These are phyloP conservation scores for Dothistroma pini DNA, from an alignment of 2,329 filamentous ascomycete species.

Conservation along the genomic window DNA sequence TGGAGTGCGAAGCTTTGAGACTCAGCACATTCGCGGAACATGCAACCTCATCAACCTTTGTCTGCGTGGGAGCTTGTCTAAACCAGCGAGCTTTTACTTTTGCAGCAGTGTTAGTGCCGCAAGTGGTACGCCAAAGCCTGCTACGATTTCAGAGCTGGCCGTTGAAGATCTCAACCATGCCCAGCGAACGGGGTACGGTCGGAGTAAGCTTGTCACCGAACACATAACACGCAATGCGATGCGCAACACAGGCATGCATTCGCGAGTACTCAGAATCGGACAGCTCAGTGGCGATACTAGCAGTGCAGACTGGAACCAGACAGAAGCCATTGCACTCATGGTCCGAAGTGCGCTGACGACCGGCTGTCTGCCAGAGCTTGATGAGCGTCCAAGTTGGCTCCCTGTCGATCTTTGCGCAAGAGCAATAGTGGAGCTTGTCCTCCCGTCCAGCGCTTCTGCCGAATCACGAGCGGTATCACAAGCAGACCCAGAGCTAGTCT, in stretches of 20 bases:
- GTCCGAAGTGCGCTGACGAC: slow-evolving; percentile 40
- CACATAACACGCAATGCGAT: slow-evolving; percentile 34
- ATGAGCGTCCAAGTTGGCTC: slow-evolving; percentile 42
- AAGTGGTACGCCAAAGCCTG: slow-evolving; percentile 13
- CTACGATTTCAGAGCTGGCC: slow-evolving; percentile 33
- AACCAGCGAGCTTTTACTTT: slow-evolving; percentile 35
- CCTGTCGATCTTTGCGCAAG: slow-evolving; percentile 43
- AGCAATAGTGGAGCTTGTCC: slow-evolving; percentile 14
- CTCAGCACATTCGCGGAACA: slow-evolving; percentile 29
- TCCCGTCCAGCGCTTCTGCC: neutral
- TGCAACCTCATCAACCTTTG: slow-evolving; percentile 32
- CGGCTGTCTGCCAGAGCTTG: slow-evolving; percentile 39
- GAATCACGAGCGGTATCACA: neutral
- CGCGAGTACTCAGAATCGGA: slow-evolving; percentile 28
- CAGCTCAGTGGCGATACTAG: slow-evolving; percentile 29
- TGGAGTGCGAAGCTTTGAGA: slow-evolving; percentile 33
- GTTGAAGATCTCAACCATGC: slow-evolving; percentile 23
- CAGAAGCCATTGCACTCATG: slow-evolving; percentile 45
- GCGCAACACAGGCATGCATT: slow-evolving; percentile 24
- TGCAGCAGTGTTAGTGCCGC: slow-evolving; percentile 38
- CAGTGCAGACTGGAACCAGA: slow-evolving; percentile 38
- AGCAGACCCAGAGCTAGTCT: slow-evolving; percentile 17
- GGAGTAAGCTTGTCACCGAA: slow-evolving; percentile 38
- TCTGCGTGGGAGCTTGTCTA: slow-evolving; percentile 19
- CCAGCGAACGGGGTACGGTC: slow-evolving; percentile 37